Percentiles rank a stretch among this genome's conserved stretches.
phyloP scores from a whole-genome alignment of 2,329 filamentous ascomycete species.

The Sclerotinia minor region DNA sequence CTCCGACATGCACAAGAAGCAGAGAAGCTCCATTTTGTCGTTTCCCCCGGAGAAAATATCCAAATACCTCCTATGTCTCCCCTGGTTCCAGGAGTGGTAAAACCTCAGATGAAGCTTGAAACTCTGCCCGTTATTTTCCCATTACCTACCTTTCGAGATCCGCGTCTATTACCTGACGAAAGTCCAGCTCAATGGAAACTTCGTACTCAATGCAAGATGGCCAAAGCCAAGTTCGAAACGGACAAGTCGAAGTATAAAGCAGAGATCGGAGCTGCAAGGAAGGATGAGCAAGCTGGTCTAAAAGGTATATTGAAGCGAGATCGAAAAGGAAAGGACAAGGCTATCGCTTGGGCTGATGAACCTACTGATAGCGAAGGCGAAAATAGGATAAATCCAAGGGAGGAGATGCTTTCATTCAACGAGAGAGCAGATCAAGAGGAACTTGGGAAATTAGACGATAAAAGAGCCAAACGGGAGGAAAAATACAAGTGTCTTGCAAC shows the following conservation, averaged over 20 bases:
- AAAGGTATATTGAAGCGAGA: slow-evolving; percentile 2
- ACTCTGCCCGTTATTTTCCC: neutral
- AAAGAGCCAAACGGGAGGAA: neutral
- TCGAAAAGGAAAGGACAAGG: slow-evolving; percentile 3
- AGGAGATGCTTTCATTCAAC: neutral
- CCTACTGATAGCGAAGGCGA: neutral
- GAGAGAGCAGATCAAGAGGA: slow-evolving; percentile 16
- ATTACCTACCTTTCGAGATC: neutral
- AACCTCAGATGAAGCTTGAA: neutral
- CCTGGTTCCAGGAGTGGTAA: neutral
- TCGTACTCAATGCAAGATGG: neutral
- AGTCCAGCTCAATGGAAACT: slow-evolving; percentile 14
- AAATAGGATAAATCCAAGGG: neutral
- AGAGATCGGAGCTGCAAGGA: neutral
- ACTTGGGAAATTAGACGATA: slow-evolving; percentile 2
- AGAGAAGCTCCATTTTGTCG: neutral
- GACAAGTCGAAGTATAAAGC: neutral
- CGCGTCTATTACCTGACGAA: neutral
- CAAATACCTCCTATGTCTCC: neutral
- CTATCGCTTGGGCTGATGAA: neutral
- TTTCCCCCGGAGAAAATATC: neutral
- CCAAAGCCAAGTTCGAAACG: slow-evolving; percentile 1
- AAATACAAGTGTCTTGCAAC: slow-evolving; percentile 2
- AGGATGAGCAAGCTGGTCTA: neutral
- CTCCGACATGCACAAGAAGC: neutral